Evolutionary conservation across 1,284 basidiomycete species (phyloP), one percentile per base, ranked within the genome.

Genomic region (Boletellus sp.): DNA sequence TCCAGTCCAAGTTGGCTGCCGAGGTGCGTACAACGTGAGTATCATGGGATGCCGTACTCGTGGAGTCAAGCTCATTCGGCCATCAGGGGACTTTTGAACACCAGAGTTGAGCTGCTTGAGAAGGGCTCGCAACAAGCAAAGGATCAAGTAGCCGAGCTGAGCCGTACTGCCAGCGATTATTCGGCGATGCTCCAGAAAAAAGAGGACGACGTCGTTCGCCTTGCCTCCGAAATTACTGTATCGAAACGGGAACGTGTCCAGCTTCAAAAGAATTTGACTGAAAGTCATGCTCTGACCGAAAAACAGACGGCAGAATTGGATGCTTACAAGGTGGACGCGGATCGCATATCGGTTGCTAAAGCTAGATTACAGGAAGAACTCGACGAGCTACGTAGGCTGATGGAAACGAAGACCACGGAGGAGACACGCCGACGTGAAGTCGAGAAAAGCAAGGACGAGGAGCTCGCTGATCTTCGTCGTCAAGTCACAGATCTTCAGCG

Each of bases 381-480:
- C 13, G 95, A 97, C 63, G 91, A 92, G 59, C 76, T 96, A 5
- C 84, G 94, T 7, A 74, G 79, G 19, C 70, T 91, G 18, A 83
- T 97, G 75, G 85, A 87, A 49, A 88, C 90, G 6, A 96, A 94
- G 71, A 82, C 85, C 1, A 88, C 85, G 19, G 94, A 97, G 65
- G 93, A 94, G 63, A 86, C 82, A 32, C 86, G 88, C 51, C 83
- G 90, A 22, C 82, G 80, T 45, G 91, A 97, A 66, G 89, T 85
- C 2, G 91, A 93, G 69, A 88, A 87, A 68, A 90, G 89, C 71
- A 91, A 88, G 64, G 93, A 96, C 59, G 80, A 85, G 41, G 95
- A 98, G 68, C 80, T 97, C 18, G 69, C 73, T 1, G 77, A 83
- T 26, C 74, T 97, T 11, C 86, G 95, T n/a, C 69, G 70, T 11